A percentile compares a stretch with the other conserved stretches of the same genome.
Conservation (phyloP, 768 basidiomycete species). For the Lentinula lateritia region DNA sequence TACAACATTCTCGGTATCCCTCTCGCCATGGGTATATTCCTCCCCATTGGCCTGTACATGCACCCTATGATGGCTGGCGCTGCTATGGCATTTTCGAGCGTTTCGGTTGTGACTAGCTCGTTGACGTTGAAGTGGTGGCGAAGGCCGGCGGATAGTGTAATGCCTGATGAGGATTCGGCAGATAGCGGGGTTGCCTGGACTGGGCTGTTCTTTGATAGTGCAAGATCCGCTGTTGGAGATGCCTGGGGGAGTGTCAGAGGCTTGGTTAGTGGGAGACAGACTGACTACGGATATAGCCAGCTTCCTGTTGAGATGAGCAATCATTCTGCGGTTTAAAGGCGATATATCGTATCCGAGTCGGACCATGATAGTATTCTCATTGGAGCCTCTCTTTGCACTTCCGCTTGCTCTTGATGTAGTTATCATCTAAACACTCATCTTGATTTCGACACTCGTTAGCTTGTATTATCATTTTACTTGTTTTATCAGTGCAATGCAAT, state of each 20-base stretch:
- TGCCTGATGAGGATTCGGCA: conserved; percentile 50
- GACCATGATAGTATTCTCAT: neutral
- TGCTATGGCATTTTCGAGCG: conserved; percentile 97
- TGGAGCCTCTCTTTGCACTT: neutral
- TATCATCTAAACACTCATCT: neutral
- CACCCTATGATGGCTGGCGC: conserved; percentile 99
- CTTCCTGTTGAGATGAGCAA: conserved; percentile 64
- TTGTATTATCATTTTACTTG: neutral
- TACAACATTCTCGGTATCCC: conserved; percentile 94
- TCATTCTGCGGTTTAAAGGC: conserved; percentile 6
- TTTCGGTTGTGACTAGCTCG: conserved; percentile 90
- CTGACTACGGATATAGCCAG: conserved; percentile 56
- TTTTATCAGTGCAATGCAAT: neutral
- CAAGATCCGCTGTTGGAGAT: conserved; percentile 33
- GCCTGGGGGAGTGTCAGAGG: conserved; percentile 35
- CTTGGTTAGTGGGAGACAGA: conserved; percentile 32
- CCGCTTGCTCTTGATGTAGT: neutral
- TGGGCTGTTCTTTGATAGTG: conserved; percentile 44
- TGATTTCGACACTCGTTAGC: neutral
- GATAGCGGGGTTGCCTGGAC: conserved; percentile 36
- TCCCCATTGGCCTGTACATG: conserved; percentile 88
- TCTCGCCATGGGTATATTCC: conserved; percentile 94
- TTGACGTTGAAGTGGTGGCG: conserved; percentile 83
- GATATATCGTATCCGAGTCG: neutral
- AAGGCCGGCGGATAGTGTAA: conserved; percentile 61